These are phyloP conservation scores for Pulveroboletus sp. DNA, from an alignment of 768 basidiomycete genomes.

Conservation along the genomic window DNA sequence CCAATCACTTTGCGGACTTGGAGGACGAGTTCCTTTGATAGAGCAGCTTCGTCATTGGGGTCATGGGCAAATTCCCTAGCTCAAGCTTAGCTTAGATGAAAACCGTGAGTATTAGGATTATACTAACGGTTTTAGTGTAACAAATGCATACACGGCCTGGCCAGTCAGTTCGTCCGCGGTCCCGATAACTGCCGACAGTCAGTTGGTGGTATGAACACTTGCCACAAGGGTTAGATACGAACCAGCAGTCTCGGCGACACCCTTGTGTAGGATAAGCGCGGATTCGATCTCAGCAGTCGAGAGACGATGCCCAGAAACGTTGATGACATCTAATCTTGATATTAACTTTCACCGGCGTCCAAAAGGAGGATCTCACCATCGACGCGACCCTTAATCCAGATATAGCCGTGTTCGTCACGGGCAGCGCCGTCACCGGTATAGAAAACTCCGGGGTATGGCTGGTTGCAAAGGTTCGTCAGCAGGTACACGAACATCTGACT, in stretches of 20 bases:
- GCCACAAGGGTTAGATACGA: slow-evolving; percentile 10
- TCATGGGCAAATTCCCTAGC: slow-evolving; percentile 77
- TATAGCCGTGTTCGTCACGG: slow-evolving; percentile 92
- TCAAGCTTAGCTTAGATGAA: neutral
- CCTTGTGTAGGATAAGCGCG: slow-evolving; percentile 89
- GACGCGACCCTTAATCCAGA: slow-evolving; percentile 97
- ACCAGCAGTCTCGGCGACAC: slow-evolving; percentile 93
- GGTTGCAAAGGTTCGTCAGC: slow-evolving; percentile 26
- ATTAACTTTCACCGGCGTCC: neutral
- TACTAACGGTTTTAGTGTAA: slow-evolving; percentile 87
- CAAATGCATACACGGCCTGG: slow-evolving; percentile 92
- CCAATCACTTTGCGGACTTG: slow-evolving; percentile 98
- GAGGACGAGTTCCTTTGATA: slow-evolving; percentile 84
- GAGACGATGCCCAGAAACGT: slow-evolving; percentile 94
- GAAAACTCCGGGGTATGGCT: slow-evolving; percentile 86
- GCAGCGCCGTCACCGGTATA: slow-evolving; percentile 98
- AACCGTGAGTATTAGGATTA: neutral
- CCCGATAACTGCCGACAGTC: slow-evolving; percentile 57
- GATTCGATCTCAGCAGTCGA: slow-evolving; percentile 98
- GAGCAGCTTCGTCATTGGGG: slow-evolving; percentile 57
- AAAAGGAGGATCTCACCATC: slow-evolving; percentile 57
- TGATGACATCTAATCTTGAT: slow-evolving; percentile 74
- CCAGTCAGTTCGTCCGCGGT: slow-evolving; percentile 85
- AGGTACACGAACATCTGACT: slow-evolving; percentile 32
- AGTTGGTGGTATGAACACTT: slow-evolving; percentile 1